Evolutionary conservation across 2,329 filamentous ascomycete genomes (phyloP).

Genomic region (Emergomyces africanus): DNA sequence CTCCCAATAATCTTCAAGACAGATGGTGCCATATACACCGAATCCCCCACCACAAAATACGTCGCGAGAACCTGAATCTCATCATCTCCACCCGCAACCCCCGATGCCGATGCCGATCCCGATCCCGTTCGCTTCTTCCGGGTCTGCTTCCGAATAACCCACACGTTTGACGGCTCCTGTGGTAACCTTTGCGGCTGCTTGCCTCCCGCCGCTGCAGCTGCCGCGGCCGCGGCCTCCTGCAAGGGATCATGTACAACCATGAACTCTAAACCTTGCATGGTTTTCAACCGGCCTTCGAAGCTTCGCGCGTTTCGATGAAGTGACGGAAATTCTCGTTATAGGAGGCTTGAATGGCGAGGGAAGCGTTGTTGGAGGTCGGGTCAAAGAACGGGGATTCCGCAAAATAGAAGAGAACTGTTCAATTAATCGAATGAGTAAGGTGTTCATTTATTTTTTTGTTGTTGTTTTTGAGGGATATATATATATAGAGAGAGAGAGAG

Average conservation of each 20-base stretch:
- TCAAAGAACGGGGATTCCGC: slow-evolving; percentile 52
- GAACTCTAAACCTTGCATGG: slow-evolving; percentile 47
- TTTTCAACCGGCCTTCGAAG: slow-evolving; percentile 43
- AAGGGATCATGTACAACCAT: slow-evolving; percentile 47
- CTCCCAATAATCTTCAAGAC: slow-evolving; percentile 45
- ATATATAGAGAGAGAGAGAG: no score
- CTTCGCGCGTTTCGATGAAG: slow-evolving; percentile 41
- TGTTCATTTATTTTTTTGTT: not conserved
- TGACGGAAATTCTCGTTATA: slow-evolving; percentile 37
- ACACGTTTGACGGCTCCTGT: slow-evolving; percentile 39
- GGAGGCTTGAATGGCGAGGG: slow-evolving; percentile 40
- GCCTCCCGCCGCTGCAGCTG: slow-evolving; percentile 10
- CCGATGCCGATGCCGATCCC: slow-evolving; percentile 16
- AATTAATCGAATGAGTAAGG: no score
- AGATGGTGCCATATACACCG: slow-evolving; percentile 49
- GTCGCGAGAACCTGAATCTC: slow-evolving; percentile 43
- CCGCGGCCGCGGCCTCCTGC: slow-evolving; percentile 28
- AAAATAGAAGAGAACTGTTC: slow-evolving; percentile 48
- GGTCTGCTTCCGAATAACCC: slow-evolving; percentile 49
- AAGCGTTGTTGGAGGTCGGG: slow-evolving; percentile 46
- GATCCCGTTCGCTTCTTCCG: slow-evolving; percentile 28
- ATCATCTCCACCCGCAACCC: slow-evolving; percentile 21
- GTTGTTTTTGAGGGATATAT: not conserved
- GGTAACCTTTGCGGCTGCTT: slow-evolving; percentile 17
- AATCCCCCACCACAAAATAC: slow-evolving; percentile 49